Evolutionary conservation across 108 stramenopile species (phyloP), one percentile per base, ranked within the genome.

Genomic region (Asterionellopsis glacialis): DNA sequence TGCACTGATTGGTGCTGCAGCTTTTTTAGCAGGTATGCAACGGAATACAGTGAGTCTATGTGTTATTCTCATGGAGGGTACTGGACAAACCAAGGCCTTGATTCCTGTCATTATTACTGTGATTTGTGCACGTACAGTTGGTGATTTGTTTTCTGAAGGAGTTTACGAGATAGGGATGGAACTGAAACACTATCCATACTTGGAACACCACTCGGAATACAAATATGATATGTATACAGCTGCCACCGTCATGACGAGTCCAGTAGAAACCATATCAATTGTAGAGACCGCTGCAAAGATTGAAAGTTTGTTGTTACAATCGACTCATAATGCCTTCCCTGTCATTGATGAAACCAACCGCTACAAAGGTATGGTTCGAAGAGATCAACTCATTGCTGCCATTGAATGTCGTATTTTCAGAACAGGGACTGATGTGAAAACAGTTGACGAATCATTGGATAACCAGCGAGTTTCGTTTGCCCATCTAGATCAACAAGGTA

Each of bases 71-170:
- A 48, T 48, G 47, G 47, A 48, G 9, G 47, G 19, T 21, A 48
- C 47, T 5, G 47, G 47, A 48, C 47, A 48, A 21, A 48, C 47
- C 1, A 48, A 48, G 9, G 47, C 21, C 9, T 9, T 48, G 47
- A 48, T 48, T 9, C 47, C 47, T 16, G 19, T 48, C 6, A 48
- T 48, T 4, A 48, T 48, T 48, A 21, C 47, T 48, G 47, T 48
- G 47, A 21, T 48, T 21, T 19, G 16, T 16, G 47, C 47, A 21
- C 47, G 47, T 19, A 19, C 16, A 19, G 21, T 48, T 1, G 47
- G 47, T 21, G 47, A 48, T 21, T 48, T 48, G 19, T 48, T 48
- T 48, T 19, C 16, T 4, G 47, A 48, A 9, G 47, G 47, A 2
- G 16, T 48, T 2, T 48, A 48, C 21, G 16, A 48, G 47, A 48